These are phyloP conservation scores for Ramaria sp. DNA, from an alignment of 768 basidiomycete genomes.

Conservation along the genomic window DNA sequence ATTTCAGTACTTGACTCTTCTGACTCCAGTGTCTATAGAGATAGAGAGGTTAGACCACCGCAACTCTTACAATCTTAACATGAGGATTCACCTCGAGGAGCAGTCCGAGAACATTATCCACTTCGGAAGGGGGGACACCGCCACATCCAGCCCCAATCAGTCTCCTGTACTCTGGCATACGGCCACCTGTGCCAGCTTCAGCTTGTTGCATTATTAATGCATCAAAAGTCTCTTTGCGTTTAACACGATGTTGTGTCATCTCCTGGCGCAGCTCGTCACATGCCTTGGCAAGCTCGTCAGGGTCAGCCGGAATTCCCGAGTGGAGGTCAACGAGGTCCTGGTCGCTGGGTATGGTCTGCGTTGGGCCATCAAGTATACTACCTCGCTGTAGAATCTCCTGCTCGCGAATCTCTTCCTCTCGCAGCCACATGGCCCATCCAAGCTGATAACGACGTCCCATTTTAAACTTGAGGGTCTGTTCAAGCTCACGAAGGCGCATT, in stretches of 20 bases:
- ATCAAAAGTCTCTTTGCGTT: conserved; percentile 64
- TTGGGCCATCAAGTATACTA: conserved; percentile 36
- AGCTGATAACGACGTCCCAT: conserved; percentile 75
- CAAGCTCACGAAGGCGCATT: conserved; percentile 46
- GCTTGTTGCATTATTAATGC: conserved; percentile 73
- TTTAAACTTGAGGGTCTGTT: conserved; percentile 55
- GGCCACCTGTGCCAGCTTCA: conserved; percentile 81
- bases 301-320: conserved; percentile 45
- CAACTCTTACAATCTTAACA: conserved; percentile 1
- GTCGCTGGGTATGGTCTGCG: not conserved
- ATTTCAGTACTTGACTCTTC: conserved; percentile 57
- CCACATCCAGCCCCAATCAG: conserved; percentile 89
- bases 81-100: conserved; percentile 61
- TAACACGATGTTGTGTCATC: conserved; percentile 51
- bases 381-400: conserved; percentile 32
- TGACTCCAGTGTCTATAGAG: conserved; percentile 60
- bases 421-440: conserved; percentile 91
- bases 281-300: conserved; percentile 38
- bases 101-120: conserved; percentile 78
- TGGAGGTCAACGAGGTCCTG: conserved; percentile 50
- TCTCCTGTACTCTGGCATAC: conserved; percentile 81
- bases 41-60: conserved; percentile 4
- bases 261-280: conserved; percentile 60
- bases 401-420: conserved; percentile 76
- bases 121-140: conserved; percentile 73